Percentiles rank a stretch among this genome's conserved stretches.
Evolutionary conservation across 257 asterid species (phyloP).

Genomic region (Solanum gandarillasii): DNA sequence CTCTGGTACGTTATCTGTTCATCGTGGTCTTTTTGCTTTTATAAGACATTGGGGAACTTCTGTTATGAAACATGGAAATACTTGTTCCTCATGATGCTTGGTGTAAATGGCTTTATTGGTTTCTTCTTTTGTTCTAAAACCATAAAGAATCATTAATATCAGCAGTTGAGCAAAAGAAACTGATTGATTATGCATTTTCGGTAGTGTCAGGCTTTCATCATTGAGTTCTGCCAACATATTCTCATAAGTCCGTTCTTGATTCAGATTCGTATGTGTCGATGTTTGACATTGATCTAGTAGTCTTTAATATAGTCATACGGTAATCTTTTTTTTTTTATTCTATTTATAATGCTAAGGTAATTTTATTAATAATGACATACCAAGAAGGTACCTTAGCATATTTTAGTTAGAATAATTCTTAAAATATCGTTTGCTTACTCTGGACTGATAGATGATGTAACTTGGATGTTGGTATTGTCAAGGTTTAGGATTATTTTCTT

Average conservation of each 20-base stretch:
- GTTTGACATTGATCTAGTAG: neutral
- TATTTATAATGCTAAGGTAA: neutral
- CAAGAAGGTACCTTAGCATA: neutral
- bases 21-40: neutral
- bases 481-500: neutral
- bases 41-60: neutral
- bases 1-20: constrained; percentile 32
- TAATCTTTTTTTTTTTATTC: neutral
- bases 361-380: neutral
- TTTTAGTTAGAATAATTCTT: neutral
- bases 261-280: neutral
- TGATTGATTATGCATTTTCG: neutral
- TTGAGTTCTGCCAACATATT: neutral
- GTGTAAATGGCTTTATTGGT: neutral
- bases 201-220: neutral
- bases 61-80: neutral
- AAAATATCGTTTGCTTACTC: neutral
- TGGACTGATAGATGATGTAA: neutral
- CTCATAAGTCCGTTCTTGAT: neutral
- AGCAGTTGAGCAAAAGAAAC: neutral
- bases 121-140: neutral
- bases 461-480: neutral
- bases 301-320: neutral
- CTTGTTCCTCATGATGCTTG: neutral
- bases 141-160: neutral